Percentiles rank a stretch among this genome's conserved stretches.
phyloP scores from a whole-genome alignment of 192 early-diverging fungal species.

The Geosiphon pyriformis region DNA sequence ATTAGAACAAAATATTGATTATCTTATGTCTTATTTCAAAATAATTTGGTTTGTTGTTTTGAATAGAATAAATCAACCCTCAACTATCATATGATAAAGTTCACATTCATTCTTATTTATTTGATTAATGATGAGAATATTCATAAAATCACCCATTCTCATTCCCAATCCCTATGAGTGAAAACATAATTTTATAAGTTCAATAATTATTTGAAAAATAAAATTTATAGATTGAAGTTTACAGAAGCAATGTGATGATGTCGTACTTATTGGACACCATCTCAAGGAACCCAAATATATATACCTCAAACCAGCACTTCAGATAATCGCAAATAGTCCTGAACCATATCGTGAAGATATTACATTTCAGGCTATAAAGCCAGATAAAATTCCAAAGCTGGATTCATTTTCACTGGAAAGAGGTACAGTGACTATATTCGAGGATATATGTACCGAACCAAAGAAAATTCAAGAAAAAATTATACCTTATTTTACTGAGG shows the following conservation, averaged over 20 bases:
- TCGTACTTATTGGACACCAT: slow-evolving; percentile 6
- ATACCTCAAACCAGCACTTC: not conserved
- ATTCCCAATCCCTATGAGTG: no score
- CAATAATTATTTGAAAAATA: not conserved
- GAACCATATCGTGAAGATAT: slow-evolving; percentile 13
- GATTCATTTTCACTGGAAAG: slow-evolving; percentile 16
- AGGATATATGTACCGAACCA: slow-evolving; percentile 17
- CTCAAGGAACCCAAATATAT: slow-evolving; percentile 12
- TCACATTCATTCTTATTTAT: no score
- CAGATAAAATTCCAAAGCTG: slow-evolving; percentile 18
- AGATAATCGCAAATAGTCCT: slow-evolving; percentile 20
- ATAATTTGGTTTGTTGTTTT: no score
- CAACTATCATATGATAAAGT: no score
- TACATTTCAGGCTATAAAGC: slow-evolving; percentile 11
- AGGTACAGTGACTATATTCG: slow-evolving; percentile 14
- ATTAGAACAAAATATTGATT: no score
- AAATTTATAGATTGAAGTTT: no score
- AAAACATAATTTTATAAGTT: no score
- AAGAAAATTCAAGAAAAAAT: slow-evolving; percentile 21
- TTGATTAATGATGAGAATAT: no score
- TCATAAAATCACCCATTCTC: no score
- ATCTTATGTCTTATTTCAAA: no score
- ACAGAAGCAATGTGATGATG: not conserved
- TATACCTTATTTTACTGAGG: slow-evolving; percentile 7
- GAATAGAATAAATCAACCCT: no score